A percentile compares a stretch with the other conserved stretches of the same genome.
These are phyloP conservation scores for Chaetomium cochliodes DNA, from an alignment of 495 filamentous ascomycete genomes.

Conservation along the genomic window DNA sequence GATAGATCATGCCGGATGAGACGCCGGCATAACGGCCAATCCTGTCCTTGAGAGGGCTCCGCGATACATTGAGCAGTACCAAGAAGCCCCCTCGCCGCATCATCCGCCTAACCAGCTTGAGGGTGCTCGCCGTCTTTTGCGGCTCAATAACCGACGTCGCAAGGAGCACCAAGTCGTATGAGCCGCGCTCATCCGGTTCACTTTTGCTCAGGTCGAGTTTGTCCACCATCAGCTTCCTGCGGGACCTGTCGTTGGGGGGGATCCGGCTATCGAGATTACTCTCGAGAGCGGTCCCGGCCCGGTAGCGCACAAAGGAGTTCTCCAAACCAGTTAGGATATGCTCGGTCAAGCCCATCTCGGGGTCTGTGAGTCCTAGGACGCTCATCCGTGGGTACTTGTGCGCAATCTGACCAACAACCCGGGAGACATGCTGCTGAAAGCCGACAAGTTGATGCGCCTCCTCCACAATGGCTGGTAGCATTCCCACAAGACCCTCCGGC, in stretches of 20 bases:
- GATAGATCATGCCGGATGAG: neutral
- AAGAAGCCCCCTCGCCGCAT: conserved; percentile 47
- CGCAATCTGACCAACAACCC: conserved; percentile 41
- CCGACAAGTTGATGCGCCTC: conserved; percentile 33
- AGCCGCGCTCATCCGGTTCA: neutral
- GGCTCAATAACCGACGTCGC: conserved; percentile 35
- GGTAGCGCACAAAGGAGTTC: conserved; percentile 37
- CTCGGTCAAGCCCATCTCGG: conserved; percentile 31
- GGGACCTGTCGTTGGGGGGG: conserved; percentile 1
- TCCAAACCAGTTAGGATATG: conserved; percentile 37
- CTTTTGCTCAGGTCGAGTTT: conserved; percentile 30
- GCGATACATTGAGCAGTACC: conserved; percentile 35
- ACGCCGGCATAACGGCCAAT: conserved; percentile 22
- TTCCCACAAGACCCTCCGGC: conserved; percentile 29
- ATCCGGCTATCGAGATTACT: conserved; percentile 23
- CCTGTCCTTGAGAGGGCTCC: conserved; percentile 24
- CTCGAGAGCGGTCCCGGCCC: conserved; percentile 26
- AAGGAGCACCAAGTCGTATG: conserved; percentile 43
- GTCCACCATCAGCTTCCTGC: conserved; percentile 28
- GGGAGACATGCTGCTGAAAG: conserved; percentile 39
- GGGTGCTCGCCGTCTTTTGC: neutral
- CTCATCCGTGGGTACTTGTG: conserved; percentile 46
- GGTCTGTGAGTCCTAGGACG: conserved; percentile 40
- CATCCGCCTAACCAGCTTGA: conserved; percentile 31
- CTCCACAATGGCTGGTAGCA: conserved; percentile 31